Evolutionary conservation across 73 alveolate genomes (phyloP).

Genomic region (Urostyla sp.): DNA sequence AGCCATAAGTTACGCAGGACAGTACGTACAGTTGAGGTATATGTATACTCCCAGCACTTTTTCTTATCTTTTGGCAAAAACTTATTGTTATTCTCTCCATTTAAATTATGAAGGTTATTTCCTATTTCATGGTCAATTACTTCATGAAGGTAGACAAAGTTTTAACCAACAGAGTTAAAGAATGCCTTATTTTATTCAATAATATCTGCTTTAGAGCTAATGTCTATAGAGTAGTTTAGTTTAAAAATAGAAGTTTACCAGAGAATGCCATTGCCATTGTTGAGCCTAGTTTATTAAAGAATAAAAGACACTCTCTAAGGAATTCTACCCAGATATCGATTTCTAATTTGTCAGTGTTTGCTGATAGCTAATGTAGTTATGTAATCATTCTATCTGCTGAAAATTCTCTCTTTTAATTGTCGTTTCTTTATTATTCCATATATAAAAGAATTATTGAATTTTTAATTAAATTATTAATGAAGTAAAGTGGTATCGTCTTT

Average conservation of each 20-base stretch:
- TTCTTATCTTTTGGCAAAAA: neutral
- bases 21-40: slow-evolving; percentile 78
- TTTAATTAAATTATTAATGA: no score
- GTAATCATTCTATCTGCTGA: slow-evolving; percentile 53
- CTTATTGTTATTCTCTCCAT: slow-evolving; percentile 54
- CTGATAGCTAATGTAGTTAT: neutral
- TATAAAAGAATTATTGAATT: no score
- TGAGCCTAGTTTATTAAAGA: slow-evolving; percentile 54
- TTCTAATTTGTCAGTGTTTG: slow-evolving; percentile 4
- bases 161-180: neutral
- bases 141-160: neutral
- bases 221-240: slow-evolving; percentile 11
- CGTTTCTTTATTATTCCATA: no score
- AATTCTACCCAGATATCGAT: slow-evolving; percentile 39
- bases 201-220: slow-evolving; percentile 68
- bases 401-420: no score
- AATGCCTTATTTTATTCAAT: slow-evolving; percentile 19
- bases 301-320: slow-evolving; percentile 50
- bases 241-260: neutral
- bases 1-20: slow-evolving; percentile 81
- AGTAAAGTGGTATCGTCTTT: neutral
- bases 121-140: slow-evolving; percentile 42
- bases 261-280: slow-evolving; percentile 75
- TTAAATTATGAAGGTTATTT: slow-evolving; percentile 39
- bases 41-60: slow-evolving; percentile 4